Evolutionary conservation across 2,329 filamentous ascomycete species (phyloP).

Genomic region (Catunica adiposa): DNA sequence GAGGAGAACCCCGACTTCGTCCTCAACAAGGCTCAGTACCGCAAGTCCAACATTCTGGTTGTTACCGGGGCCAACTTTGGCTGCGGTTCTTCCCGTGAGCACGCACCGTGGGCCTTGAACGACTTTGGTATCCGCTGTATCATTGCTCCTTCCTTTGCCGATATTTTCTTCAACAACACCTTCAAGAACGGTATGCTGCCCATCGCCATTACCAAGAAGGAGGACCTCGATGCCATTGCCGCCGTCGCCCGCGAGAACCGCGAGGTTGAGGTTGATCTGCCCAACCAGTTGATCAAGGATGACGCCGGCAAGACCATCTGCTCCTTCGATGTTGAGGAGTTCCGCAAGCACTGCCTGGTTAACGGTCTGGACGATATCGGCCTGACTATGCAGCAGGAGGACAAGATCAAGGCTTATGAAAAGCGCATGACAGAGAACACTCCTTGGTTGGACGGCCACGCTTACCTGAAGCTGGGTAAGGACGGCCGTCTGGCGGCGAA

Average conservation of each 20-base stretch:
- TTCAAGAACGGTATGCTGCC: slow-evolving; percentile 99
- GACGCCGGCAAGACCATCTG: slow-evolving; percentile 57
- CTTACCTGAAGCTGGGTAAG: slow-evolving; percentile 51
- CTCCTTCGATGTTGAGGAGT: slow-evolving; percentile 75
- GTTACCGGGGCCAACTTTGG: slow-evolving; percentile 90
- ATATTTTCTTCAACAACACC: slow-evolving; percentile 98
- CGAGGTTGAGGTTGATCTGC: slow-evolving; percentile 80
- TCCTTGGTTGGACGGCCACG: slow-evolving; percentile 80
- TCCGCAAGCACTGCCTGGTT: slow-evolving; percentile 83
- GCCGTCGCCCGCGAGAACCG: slow-evolving; percentile 61
- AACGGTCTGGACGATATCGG: slow-evolving; percentile 95
- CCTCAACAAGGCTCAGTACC: slow-evolving; percentile 80
- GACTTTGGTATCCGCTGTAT: slow-evolving; percentile 93
- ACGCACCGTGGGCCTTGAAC: slow-evolving; percentile 90
- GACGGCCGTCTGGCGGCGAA: slow-evolving; percentile 40
- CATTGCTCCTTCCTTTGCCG: slow-evolving; percentile 61
- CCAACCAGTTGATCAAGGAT: slow-evolving; percentile 67
- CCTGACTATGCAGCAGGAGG: slow-evolving; percentile 78
- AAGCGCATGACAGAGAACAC: slow-evolving; percentile 56
- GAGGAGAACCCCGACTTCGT: slow-evolving; percentile 66
- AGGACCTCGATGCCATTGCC: slow-evolving; percentile 51
- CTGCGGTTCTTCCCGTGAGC: slow-evolving; percentile 81
- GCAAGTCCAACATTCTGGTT: slow-evolving; percentile 71
- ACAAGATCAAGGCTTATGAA: slow-evolving; percentile 78
- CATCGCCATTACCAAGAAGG: slow-evolving; percentile 53